Evolutionary conservation across 257 asterid genomes (phyloP), one percentile per base, ranked within the genome.

Genomic region (Nyctanthes arbortristis): DNA sequence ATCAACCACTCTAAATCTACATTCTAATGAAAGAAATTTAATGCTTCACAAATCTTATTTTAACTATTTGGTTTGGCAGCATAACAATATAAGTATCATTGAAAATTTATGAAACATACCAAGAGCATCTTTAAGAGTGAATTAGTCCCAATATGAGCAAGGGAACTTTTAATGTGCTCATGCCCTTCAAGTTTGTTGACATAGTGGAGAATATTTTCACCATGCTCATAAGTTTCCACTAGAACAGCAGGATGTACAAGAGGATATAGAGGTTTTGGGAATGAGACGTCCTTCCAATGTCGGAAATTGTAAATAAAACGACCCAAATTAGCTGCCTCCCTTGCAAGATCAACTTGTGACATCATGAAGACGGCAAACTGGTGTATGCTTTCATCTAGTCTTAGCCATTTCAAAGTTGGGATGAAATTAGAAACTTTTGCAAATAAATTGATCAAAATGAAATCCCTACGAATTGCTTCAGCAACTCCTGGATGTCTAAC

Each of bases 281-380:
- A 91, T 22, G 97, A 89, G 40, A 89, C 97, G 59, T 89, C 89
- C 81, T 89, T 91, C 84, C 87, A 87, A 66, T 73, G 77, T 64
- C 96, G 90, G 72, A 91, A 91, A 73, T 91, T 91, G 78, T 85
- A 91, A 72, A 81, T 89, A 75, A 91, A 89, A 31, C 97, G 88
- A 72, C 90, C 89, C 81, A 89, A 78, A 69, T 89, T 89, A 65
- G 97, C 97, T 65, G 97, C 97, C 81, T 91, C 97, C 77, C 96
- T 82, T 2, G 97, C 87, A 69, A 91, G 95, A 82, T 89, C 97
- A 68, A 91, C 97, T 89, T 89, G 97, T 55, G 97, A 84, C 91
- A 89, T 81, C 97, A 91, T 89, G 85, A 89, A 91, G 66, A 85
- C 91, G 7, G 91, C 84, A 80, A 91, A 91, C 66, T 91, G 96